Evolutionary conservation across 2,329 filamentous ascomycete species (phyloP).

Genomic region (Ceratocystis cacaofunesta): DNA sequence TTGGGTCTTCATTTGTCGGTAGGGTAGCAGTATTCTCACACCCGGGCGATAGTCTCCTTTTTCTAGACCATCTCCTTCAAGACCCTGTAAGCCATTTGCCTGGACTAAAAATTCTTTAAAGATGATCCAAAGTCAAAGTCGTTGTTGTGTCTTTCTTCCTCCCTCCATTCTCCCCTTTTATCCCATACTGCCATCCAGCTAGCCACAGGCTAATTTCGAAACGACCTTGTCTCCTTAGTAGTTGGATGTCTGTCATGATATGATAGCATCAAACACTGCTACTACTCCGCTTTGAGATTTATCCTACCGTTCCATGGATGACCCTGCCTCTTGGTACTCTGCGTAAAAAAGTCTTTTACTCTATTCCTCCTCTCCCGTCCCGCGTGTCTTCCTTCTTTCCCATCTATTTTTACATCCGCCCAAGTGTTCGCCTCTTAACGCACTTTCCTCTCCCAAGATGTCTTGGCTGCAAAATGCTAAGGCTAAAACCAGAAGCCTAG

Average conservation of each 20-base stretch:
- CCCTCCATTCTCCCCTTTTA: background rate
- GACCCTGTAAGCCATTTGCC: background rate
- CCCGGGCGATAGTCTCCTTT: background rate
- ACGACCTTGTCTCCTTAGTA: background rate
- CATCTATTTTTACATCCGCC: background rate
- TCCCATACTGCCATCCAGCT: background rate
- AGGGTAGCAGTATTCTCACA: background rate
- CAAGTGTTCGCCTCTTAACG: background rate
- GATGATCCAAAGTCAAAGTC: background rate
- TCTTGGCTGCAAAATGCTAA: conserved; percentile 12
- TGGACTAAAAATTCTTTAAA: background rate
- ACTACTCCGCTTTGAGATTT: background rate
- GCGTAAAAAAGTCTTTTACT: background rate
- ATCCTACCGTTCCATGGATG: background rate
- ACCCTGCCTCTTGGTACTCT: background rate
- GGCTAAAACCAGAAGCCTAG: conserved; percentile 13
- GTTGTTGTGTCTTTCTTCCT: background rate
- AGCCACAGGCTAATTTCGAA: background rate
- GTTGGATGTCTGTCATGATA: background rate
- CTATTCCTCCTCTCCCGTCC: background rate
- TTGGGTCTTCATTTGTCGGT: background rate
- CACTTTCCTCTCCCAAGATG: background rate
- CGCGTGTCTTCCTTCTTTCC: background rate
- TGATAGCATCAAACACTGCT: background rate
- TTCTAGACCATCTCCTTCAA: background rate